Percentiles rank a stretch among this genome's conserved stretches.
phyloP scores from a whole-genome alignment of 176 grass and related monocot species.

The Triticum monococcum region DNA sequence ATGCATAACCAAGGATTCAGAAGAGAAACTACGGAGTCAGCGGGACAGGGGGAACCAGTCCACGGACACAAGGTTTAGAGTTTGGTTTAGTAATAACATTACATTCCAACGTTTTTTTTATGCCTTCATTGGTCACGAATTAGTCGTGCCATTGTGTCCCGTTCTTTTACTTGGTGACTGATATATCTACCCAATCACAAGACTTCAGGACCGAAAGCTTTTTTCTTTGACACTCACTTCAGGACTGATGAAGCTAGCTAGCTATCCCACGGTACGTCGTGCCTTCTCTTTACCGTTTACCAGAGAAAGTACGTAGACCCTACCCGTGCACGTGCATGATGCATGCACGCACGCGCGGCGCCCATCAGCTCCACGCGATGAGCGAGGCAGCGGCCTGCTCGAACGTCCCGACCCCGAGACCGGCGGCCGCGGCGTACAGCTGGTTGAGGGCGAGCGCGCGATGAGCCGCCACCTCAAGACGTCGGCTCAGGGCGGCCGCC shows the following conservation, averaged over 20 bases:
- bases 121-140: not conserved
- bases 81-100: not conserved
- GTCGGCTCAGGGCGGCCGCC: conserved; percentile 28
- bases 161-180: not conserved
- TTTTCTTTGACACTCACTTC: not conserved
- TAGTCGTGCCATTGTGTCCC: not conserved
- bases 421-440: conserved; percentile 19
- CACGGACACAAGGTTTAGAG: not conserved
- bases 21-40: not conserved
- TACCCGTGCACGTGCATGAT: not conserved
- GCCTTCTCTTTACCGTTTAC: not conserved
- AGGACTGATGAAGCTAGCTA: not conserved
- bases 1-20: not conserved
- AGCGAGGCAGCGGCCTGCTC: conserved; percentile 59
- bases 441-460: conserved; percentile 25
- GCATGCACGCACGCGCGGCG: not conserved
- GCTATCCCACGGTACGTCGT: not conserved
- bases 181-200: not conserved
- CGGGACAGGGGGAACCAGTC: not conserved
- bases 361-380: conserved; percentile 36
- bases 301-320: not conserved
- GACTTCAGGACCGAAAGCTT: not conserved
- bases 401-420: not conserved
- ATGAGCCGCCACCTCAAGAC: conserved; percentile 32
- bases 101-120: not conserved